Evolutionary conservation across 2,329 filamentous ascomycete genomes (phyloP), one percentile per base, ranked within the genome.

Genomic region (Hymenoscyphus fructigenus): DNA sequence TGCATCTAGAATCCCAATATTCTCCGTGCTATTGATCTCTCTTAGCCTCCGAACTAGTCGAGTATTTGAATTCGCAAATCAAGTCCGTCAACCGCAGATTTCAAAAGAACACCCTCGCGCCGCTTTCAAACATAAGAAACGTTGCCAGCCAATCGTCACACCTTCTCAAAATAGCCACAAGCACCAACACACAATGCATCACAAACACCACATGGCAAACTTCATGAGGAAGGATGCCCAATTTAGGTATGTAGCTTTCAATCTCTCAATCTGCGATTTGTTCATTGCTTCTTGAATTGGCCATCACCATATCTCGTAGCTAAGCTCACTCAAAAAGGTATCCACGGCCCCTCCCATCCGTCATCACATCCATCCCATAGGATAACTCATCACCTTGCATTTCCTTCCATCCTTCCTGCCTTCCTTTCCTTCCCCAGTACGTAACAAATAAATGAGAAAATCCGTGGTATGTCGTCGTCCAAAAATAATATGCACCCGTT

Each of bases 401-500:
- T 26, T 53, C 47, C 10, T 26, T 23, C 47, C 6, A 7, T 53
- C 20, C 47, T 23, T 50, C 5, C 17, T 44, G 6, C 38, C 17
- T 44, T 44, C 38, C 41, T 7, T 20, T 56, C 34, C 38, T 61
- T 44, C 58, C 57, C 23, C 20, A 20, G 55, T 34, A 59, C 57
- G 57, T 34, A 59, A 32, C 26, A 61, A 60, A 60, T 68, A 57
- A 69, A 38, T 38, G 64, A 65, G 65, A 56, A n/a, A 66, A 66
- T 65, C 68, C 69, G 57, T 69, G 68, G 67, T 71, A 70, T 70
- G 70, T 67, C 67, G 63, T 64, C 63, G n/a, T n/a, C n/a, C n/a
- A 55, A 65, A 47, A 61, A 67, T 14, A 29, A 66, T 68, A 69
- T 71, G 70, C 60, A 66, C 59, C 63, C 69, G 57, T 57, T n/a